Evolutionary conservation across 305 asterid species (phyloP).

Genomic region (Fraxinus dipetala): DNA sequence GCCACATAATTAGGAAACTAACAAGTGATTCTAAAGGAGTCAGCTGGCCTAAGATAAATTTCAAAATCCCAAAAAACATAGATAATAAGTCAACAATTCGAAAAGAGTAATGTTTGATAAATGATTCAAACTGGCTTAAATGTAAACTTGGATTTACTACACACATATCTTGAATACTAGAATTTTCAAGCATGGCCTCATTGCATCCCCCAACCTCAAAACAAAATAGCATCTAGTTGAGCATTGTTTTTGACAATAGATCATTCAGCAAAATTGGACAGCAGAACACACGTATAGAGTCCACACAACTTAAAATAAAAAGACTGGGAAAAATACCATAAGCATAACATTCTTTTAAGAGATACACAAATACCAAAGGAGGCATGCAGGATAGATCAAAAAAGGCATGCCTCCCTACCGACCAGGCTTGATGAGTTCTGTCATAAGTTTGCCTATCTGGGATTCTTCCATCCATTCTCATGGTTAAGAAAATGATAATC

Average conservation of each 20-base stretch:
- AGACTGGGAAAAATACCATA: conserved; percentile 43
- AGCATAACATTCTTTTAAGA: conserved; percentile 70
- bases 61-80: conserved; percentile 9
- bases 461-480: conserved; percentile 40
- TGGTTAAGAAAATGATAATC: conserved; percentile 33
- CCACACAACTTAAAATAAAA: conserved; percentile 4
- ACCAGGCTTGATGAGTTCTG: conserved; percentile 26
- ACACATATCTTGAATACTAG: neutral
- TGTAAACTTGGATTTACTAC: conserved; percentile 6
- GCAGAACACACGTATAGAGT: neutral
- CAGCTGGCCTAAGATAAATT: neutral
- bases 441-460: conserved; percentile 26
- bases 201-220: neutral
- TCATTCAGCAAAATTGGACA: neutral
- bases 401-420: conserved; percentile 62
- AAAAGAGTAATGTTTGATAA: conserved; percentile 3
- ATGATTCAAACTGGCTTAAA: conserved; percentile 15
- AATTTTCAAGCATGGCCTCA: conserved; percentile 5
- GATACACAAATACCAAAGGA: conserved; percentile 78
- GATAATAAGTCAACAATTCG: conserved; percentile 14
- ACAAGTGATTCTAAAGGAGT: neutral
- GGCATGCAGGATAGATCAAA: conserved; percentile 76
- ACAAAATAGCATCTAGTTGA: neutral
- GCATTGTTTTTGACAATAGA: conserved; percentile 1
- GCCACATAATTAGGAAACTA: conserved; percentile 14